Conservation (phyloP, 768 basidiomycete species). For the Hericium alpestre region DNA sequence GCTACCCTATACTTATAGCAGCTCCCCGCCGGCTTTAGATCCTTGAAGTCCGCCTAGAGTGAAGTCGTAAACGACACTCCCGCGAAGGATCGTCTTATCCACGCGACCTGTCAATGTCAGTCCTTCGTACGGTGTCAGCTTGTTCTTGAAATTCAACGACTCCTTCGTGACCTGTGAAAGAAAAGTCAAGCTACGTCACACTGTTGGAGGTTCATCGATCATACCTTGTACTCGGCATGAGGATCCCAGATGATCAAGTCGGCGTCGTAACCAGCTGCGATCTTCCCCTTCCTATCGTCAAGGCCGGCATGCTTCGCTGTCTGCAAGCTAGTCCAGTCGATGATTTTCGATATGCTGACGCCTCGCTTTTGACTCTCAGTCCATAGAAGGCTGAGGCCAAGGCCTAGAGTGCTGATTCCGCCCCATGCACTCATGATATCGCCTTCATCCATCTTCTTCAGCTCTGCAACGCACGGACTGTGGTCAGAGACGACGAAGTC, state of each 20-base stretch:
- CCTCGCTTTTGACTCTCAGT: slow-evolving; percentile 63
- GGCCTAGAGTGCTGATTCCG: slow-evolving; percentile 82
- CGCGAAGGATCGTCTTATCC: slow-evolving; percentile 71
- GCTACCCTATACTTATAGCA: slow-evolving; percentile 1
- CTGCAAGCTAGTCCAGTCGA: slow-evolving; percentile 65
- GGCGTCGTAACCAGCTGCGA: slow-evolving; percentile 69
- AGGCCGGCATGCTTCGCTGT: slow-evolving; percentile 79
- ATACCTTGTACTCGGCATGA: slow-evolving; percentile 32
- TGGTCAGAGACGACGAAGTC: slow-evolving; percentile 96
- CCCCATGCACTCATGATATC: slow-evolving; percentile 91
- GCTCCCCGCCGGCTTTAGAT: slow-evolving; percentile 10
- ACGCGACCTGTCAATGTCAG: slow-evolving; percentile 61
- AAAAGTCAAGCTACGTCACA: background rate
- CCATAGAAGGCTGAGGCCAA: slow-evolving; percentile 84
- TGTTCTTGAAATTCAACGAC: slow-evolving; percentile 82
- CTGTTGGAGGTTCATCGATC: background rate
- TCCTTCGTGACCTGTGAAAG: slow-evolving; percentile 60
- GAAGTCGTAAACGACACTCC: slow-evolving; percentile 51
- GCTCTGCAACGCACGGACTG: slow-evolving; percentile 73
- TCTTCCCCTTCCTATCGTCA: slow-evolving; percentile 53
- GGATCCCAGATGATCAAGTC: slow-evolving; percentile 85
- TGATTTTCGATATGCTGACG: slow-evolving; percentile 44
- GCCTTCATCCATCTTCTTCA: slow-evolving; percentile 72
- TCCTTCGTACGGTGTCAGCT: slow-evolving; percentile 84
- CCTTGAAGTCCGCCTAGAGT: slow-evolving; percentile 18